Evolutionary conservation across 176 grass and related monocot species (phyloP).

Genomic region (Saccharum officinarum): DNA sequence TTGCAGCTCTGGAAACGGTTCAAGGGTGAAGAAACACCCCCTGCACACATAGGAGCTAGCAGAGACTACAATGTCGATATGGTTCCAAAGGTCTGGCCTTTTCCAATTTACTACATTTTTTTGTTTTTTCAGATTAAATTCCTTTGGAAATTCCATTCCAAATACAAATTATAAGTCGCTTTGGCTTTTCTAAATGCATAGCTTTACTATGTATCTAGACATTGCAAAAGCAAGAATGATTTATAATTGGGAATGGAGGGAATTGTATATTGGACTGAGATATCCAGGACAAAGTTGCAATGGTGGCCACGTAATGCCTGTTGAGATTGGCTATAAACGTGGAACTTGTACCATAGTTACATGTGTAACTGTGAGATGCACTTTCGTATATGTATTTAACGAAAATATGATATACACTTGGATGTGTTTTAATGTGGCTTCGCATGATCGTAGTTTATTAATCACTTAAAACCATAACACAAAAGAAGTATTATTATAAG

Average conservation of each 20-base stretch:
- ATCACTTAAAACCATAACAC: background rate
- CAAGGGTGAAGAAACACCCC: conserved; percentile 59
- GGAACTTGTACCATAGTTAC: background rate
- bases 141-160: background rate
- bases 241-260: background rate
- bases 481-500: background rate
- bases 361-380: background rate
- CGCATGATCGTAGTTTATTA: background rate
- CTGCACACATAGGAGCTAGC: conserved; percentile 58
- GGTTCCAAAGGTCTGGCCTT: conserved; percentile 72
- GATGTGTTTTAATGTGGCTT: background rate
- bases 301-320: background rate
- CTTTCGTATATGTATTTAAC: background rate
- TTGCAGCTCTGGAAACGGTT: conserved; percentile 91
- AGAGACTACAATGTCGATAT: conserved; percentile 98
- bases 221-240: too few species aligned
- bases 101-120: background rate
- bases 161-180: too few species aligned
- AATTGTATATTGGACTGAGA: background rate
- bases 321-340: background rate
- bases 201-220: too few species aligned
- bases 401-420: too few species aligned
- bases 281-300: background rate
- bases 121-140: background rate
- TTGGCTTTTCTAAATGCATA: too few species aligned